phyloP scores from a whole-genome alignment of 352 stramenopile species.

The Detonula confervacea region DNA sequence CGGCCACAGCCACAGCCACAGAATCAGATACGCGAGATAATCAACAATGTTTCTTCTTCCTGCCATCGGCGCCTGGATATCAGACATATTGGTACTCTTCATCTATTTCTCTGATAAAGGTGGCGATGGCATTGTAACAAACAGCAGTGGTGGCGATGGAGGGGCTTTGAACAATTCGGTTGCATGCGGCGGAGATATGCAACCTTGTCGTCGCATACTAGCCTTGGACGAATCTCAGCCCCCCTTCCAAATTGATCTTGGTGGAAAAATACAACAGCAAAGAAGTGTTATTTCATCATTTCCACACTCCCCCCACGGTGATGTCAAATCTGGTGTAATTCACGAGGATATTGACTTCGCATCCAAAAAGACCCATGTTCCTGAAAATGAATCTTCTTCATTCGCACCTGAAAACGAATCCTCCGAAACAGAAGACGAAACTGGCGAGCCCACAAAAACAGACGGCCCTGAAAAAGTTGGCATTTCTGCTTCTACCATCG shows the following conservation, averaged over 20 bases:
- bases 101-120: slow-evolving; percentile 45
- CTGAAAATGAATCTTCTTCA: neutral
- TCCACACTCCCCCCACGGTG: slow-evolving; percentile 5
- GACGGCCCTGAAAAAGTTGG: slow-evolving; percentile 5
- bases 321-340: slow-evolving; percentile 3
- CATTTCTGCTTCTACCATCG: slow-evolving; percentile 31
- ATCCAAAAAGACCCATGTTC: neutral
- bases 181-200: slow-evolving; percentile 12
- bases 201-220: slow-evolving; percentile 1
- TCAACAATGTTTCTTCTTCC: slow-evolving; percentile 60
- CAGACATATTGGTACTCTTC: slow-evolving; percentile 56
- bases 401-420: slow-evolving; percentile 6
- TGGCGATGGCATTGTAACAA: neutral
- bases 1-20: too few species aligned
- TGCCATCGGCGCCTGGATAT: slow-evolving; percentile 52
- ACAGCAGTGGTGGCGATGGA: slow-evolving; percentile 6
- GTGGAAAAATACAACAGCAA: neutral
- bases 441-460: slow-evolving; percentile 1
- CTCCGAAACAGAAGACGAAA: slow-evolving; percentile 19
- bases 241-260: neutral
- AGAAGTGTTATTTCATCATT: slow-evolving; percentile 15
- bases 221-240: neutral
- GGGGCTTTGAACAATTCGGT: slow-evolving; percentile 14
- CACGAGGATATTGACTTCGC: neutral
- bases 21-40: slow-evolving; percentile 7